phyloP scores from a whole-genome alignment of 2,329 filamentous ascomycete species.

The Cladosporium sp. region DNA sequence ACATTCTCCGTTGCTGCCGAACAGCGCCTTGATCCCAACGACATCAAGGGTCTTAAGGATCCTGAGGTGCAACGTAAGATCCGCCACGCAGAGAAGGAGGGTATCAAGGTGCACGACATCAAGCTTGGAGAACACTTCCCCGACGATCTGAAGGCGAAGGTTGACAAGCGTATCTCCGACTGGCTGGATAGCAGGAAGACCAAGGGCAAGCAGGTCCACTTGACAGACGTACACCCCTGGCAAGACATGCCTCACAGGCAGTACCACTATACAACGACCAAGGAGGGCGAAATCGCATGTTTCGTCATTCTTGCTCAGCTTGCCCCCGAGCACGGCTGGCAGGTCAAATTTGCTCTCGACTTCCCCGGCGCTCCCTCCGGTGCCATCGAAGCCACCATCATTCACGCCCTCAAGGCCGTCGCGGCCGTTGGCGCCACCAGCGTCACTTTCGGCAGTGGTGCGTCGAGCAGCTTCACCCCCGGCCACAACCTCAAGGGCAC shows the following conservation, averaged over 20 bases:
- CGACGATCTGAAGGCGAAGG: constrained; percentile 63
- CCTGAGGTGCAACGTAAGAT: constrained; percentile 69
- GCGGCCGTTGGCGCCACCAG: constrained; percentile 56
- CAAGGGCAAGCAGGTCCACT: constrained; percentile 73
- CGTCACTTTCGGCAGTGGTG: constrained; percentile 86
- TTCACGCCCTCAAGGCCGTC: constrained; percentile 62
- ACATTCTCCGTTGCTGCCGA: constrained; percentile 85
- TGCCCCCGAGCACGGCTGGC: constrained; percentile 76
- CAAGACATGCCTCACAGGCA: constrained; percentile 76
- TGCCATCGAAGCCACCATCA: constrained; percentile 78
- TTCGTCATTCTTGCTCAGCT: constrained; percentile 82
- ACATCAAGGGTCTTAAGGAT: constrained; percentile 64
- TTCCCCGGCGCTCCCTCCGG: constrained; percentile 84
- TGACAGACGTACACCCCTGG: constrained; percentile 88
- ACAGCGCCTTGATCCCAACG: constrained; percentile 73
- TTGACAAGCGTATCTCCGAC: constrained; percentile 68
- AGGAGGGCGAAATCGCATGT: constrained; percentile 66
- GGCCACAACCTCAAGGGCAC: constrained; percentile 79
- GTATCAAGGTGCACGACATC: constrained; percentile 73
- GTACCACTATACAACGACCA: constrained; percentile 76
- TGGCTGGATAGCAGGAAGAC: constrained; percentile 74
- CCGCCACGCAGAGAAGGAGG: constrained; percentile 75
- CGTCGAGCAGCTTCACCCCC: constrained; percentile 66
- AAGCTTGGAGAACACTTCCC: constrained; percentile 60
- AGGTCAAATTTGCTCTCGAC: constrained; percentile 94